Evolutionary conservation across 1,284 basidiomycete species (phyloP), one percentile per base, ranked within the genome.

Genomic region (Sphagnurus paluster): DNA sequence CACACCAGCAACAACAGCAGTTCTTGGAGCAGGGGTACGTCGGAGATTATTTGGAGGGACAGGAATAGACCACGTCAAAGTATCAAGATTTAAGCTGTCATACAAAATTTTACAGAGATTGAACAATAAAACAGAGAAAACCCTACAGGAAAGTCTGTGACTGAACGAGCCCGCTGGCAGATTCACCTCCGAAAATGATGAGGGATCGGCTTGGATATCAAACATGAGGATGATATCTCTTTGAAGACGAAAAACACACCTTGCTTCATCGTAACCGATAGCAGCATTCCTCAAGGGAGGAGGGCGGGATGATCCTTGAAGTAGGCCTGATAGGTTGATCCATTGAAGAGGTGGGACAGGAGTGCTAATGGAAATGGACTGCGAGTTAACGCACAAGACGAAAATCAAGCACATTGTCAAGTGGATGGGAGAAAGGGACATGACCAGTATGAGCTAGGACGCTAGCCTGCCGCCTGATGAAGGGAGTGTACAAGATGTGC

Each of bases 151-250:
- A 87, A 2, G 87, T 90, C 55, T 78, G 69, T 2, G 76, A 76
- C 55, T 82, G 80, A 28, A 76, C 71, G 39, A 87, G 70, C 14
- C 82, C 82, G 50, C 75, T 75, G 46, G 76, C 69, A 2, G 86
- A 84, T 65, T 87, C 75, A 39, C 87, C 87, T 46, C 87, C 87
- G 59, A 89, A 90, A 43, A 90, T 72, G 53, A 90, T 67, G 42
- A 90, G 64, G 10, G 72, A 76, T 44, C 78, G 73, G 56, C 76
- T 59, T 32, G 33, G 33, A 42, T 26, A 28, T 13, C 33, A 23
- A 36, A 29, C n/a, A 28, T 68, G 35, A 52, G 48, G n/a, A 28
- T 4, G n/a, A 39, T 46, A 37, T 41, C 21, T 34, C 41, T 44
- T 37, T 44, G 36, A 34, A 23, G 23, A 34, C 19, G 2, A 25